Evolutionary conservation across 1,284 basidiomycete genomes (phyloP).

Genomic region (Cerrena zonata): DNA sequence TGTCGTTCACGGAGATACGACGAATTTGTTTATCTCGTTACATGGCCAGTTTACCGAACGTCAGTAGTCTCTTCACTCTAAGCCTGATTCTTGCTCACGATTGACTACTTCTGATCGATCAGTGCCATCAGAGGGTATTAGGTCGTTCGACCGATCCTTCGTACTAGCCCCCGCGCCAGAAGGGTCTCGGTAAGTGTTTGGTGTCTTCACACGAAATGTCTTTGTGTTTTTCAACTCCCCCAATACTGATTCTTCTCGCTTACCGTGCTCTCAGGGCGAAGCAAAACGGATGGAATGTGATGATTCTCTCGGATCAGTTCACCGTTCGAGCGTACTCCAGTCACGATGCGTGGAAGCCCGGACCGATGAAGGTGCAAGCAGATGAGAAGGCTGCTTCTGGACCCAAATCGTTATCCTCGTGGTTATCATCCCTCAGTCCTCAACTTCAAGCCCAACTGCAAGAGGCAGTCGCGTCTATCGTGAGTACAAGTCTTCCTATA

Average conservation of each 20-base stretch:
- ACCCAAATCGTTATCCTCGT: neutral
- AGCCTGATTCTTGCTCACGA: conserved; percentile 1
- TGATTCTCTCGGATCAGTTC: conserved; percentile 85
- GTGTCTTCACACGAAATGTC: conserved; percentile 15
- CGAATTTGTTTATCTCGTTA: conserved; percentile 69
- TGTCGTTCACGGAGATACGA: conserved; percentile 57
- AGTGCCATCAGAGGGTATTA: conserved; percentile 48
- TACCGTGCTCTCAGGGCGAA: conserved; percentile 78
- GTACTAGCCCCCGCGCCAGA: conserved; percentile 77
- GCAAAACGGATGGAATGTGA: conserved; percentile 81
- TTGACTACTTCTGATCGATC: conserved; percentile 2
- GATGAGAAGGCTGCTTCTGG: conserved; percentile 19
- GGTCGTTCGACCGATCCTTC: conserved; percentile 92
- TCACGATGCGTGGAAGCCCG: conserved; percentile 71
- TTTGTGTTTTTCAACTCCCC: conserved; percentile 1
- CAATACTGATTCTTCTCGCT: conserved; percentile 9
- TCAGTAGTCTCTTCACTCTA: conserved; percentile 34
- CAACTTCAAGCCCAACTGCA: conserved; percentile 39
- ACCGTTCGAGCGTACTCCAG: conserved; percentile 80
- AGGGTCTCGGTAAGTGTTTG: conserved; percentile 64
- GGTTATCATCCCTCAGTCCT: conserved; percentile 26
- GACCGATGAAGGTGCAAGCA: conserved; percentile 63
- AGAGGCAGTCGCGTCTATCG: conserved; percentile 47
- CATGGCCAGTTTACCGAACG: conserved; percentile 92
- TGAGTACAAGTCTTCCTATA: no score